A percentile compares a stretch with the other conserved stretches of the same genome.
Evolutionary conservation across 2,329 filamentous ascomycete species (phyloP).

Genomic region (Fusarium sp.): DNA sequence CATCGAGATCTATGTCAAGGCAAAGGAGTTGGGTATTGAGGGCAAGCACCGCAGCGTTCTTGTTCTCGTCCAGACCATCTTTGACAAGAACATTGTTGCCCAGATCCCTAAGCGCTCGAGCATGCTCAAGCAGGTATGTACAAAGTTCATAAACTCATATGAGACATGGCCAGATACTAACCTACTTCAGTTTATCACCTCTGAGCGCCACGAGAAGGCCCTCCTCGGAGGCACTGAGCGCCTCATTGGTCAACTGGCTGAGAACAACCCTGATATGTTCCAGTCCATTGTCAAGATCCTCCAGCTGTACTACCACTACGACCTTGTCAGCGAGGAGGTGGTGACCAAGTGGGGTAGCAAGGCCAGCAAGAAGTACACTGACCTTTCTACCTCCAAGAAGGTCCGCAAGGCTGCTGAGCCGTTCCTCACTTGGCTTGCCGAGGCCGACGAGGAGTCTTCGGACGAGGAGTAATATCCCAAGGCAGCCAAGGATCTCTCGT

Average conservation of each 20-base stretch:
- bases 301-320: conserved; percentile 89
- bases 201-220: conserved; percentile 94
- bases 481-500: background rate
- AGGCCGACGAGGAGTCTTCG: conserved; percentile 76
- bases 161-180: conserved; percentile 44
- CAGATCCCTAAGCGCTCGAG: conserved; percentile 86
- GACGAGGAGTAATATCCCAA: conserved; percentile 64
- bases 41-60: conserved; percentile 92
- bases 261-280: conserved; percentile 82
- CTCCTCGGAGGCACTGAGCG: conserved; percentile 96
- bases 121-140: conserved; percentile 86
- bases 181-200: conserved; percentile 75
- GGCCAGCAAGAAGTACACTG: conserved; percentile 98
- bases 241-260: conserved; percentile 78
- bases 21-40: conserved; percentile 95
- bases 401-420: conserved; percentile 94
- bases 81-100: conserved; percentile 88
- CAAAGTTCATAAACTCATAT: background rate
- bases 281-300: conserved; percentile 86
- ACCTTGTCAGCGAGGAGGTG: conserved; percentile 88
- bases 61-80: conserved; percentile 93
- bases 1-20: conserved; percentile 94
- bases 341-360: conserved; percentile 92
- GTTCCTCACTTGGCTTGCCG: conserved; percentile 94
- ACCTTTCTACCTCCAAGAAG: conserved; percentile 89